Conservation (phyloP, 169 alveolate genomes). For the Plasmodium gaboni region DNA sequence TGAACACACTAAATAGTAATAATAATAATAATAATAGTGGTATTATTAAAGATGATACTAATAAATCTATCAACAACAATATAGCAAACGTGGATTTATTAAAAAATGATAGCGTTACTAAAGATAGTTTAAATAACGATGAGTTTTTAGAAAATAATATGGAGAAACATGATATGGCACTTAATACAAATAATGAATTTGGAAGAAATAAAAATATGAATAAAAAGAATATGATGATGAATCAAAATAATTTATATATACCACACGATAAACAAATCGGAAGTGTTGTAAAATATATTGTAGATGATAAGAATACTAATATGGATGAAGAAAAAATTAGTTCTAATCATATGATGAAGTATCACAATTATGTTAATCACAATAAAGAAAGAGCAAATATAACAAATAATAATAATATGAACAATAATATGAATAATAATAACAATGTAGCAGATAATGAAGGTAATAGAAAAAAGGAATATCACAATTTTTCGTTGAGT, state of each 20-base stretch:
- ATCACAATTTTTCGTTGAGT: constrained; percentile 47
- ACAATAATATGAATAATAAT: not conserved
- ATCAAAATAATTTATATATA: not conserved
- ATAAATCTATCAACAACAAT: constrained; percentile 11
- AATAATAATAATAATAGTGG: constrained; percentile 14
- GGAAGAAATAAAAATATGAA: constrained; percentile 16
- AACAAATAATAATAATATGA: not conserved
- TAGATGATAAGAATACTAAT: not conserved
- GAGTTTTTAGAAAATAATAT: constrained; percentile 5
- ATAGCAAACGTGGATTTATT: not conserved
- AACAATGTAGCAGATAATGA: constrained; percentile 41
- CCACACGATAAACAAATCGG: not conserved
- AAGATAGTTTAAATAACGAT: constrained; percentile 10
- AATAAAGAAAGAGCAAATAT: not conserved
- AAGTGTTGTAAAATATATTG: constrained; percentile 2
- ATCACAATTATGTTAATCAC: not conserved
- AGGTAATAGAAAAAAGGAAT: constrained; percentile 43
- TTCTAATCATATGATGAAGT: not conserved
- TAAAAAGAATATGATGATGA: constrained; percentile 5
- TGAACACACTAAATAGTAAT: not conserved
- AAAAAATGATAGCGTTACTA: not conserved
- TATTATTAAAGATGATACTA: constrained; percentile 8
- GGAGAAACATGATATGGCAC: constrained; percentile 3
- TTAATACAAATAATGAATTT: constrained; percentile 1
- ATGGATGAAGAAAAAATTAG: not conserved